phyloP scores from a whole-genome alignment of 306 rosid genomes.

The Corylus avellana region DNA sequence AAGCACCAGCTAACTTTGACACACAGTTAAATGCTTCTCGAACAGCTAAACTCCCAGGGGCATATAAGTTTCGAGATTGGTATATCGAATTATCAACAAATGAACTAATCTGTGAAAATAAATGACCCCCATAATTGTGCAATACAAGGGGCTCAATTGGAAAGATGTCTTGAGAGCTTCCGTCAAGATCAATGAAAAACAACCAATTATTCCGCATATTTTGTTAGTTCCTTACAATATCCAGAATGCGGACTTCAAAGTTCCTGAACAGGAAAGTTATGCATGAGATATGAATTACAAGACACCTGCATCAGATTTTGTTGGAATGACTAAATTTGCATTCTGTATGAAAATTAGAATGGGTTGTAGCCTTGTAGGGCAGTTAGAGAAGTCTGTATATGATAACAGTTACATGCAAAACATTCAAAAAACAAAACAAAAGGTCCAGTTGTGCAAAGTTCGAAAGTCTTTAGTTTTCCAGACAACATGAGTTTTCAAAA shows the following conservation, averaged over 20 bases:
- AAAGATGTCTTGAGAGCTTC: slow-evolving; percentile 46
- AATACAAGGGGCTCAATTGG: slow-evolving; percentile 53
- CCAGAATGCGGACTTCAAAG: slow-evolving; percentile 1
- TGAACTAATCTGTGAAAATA: slow-evolving; percentile 54
- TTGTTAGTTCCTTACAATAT: slow-evolving; percentile 6
- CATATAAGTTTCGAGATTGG: slow-evolving; percentile 34
- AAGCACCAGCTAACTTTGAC: slow-evolving; percentile 65
- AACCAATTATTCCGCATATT: slow-evolving; percentile 70
- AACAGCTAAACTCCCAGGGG: slow-evolving; percentile 60
- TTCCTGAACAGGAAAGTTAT: slow-evolving; percentile 2
- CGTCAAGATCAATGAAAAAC: slow-evolving; percentile 67
- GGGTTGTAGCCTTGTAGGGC: no score
- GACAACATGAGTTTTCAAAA: background rate
- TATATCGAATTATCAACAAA: slow-evolving; percentile 52
- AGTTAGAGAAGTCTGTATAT: background rate
- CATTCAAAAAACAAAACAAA: background rate
- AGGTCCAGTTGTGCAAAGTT: background rate
- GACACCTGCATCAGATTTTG: slow-evolving; percentile 36
- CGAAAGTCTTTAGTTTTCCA: background rate
- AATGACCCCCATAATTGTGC: slow-evolving; percentile 40
- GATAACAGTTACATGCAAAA: background rate
- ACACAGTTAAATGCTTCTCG: slow-evolving; percentile 57
- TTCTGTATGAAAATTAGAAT: background rate
- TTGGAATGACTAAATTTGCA: background rate
- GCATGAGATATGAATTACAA: slow-evolving; percentile 6